Evolutionary conservation across 1,139 yeast genomes (phyloP), one percentile per base, ranked within the genome.

Genomic region (Taiozyma onychis): DNA sequence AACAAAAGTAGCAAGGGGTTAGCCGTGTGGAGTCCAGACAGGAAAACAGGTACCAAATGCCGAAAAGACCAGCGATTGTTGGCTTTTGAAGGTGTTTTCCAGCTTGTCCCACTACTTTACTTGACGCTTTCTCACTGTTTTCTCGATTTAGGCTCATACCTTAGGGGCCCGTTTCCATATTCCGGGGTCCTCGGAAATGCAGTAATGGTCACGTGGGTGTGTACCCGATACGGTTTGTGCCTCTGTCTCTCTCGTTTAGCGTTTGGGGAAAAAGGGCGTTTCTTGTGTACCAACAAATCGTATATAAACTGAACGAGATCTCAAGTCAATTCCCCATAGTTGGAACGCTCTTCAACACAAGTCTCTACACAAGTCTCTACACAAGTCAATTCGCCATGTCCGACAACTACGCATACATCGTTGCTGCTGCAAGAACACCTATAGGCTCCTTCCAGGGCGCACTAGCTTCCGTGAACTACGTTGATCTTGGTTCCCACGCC

Each of bases 371-470:
- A 35, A n/a, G 18, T 18, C 18, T 18, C 18, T 18, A 35, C 4
- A 35, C 39, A 35, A n/a, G 16, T 26, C 26, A 24, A 24, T 24
- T 24, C 26, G 22, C 27, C 6, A 68, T 68, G 72, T 63, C 70
- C 51, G 64, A 66, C 13, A 66, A 69, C 60, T 49, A 83, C 59
- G 99, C 90, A 42, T 93, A 90, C 71, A 89, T 93, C 67, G 98
- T 90, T 52, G 74, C 97, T 39, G 78, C 89, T 45, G 82, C 97
- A 48, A 87, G 99, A 77, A 93, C 99, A 26, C 99, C 99, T 62
- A 80, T 91, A 61, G 98, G 98, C 44, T 83, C 96, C 24, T 87
- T 93, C 75, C 93, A 88, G 69, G 97, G 99, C 50, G 67, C 81
- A 6, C 78, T 93, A 50, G 70, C 95, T 43, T 78, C 95, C 43